These are phyloP conservation scores for Candida fluviatilis DNA, from an alignment of 805 yeast species.

Conservation along the genomic window DNA sequence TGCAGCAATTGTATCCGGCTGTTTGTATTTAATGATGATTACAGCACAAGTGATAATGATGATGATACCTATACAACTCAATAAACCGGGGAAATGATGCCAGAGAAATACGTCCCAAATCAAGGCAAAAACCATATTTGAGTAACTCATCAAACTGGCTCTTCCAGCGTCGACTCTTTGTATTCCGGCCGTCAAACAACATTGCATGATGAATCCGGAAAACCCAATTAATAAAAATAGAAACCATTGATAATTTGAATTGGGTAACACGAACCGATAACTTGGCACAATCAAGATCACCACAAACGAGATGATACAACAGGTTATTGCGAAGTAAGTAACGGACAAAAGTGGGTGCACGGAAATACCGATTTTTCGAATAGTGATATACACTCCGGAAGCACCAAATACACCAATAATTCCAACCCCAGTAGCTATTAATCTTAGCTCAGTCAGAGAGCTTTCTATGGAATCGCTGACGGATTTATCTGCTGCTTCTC, in stretches of 20 bases:
- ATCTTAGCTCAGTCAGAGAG: slow-evolving; percentile 48
- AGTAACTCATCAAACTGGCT: slow-evolving; percentile 70
- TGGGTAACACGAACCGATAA: slow-evolving; percentile 57
- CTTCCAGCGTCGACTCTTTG: slow-evolving; percentile 77
- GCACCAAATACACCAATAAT: slow-evolving; percentile 68
- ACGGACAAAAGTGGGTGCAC: slow-evolving; percentile 83
- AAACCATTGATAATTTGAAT: slow-evolving; percentile 60
- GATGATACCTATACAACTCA: slow-evolving; percentile 66
- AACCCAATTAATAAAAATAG: slow-evolving; percentile 60
- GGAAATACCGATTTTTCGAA: slow-evolving; percentile 69
- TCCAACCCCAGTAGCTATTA: slow-evolving; percentile 62
- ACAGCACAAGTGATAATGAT: slow-evolving; percentile 66
- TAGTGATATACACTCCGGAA: slow-evolving; percentile 61
- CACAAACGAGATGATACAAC: slow-evolving; percentile 50
- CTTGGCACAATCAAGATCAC: slow-evolving; percentile 56
- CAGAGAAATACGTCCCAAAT: slow-evolving; percentile 70
- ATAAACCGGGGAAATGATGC: slow-evolving; percentile 65
- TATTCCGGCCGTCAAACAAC: slow-evolving; percentile 72
- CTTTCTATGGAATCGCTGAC: slow-evolving; percentile 43
- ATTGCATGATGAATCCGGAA: slow-evolving; percentile 82
- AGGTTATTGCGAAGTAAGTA: slow-evolving; percentile 64
- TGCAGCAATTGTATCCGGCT: slow-evolving; percentile 3
- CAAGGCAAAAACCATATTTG: slow-evolving; percentile 75
- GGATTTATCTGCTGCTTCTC: slow-evolving; percentile 28
- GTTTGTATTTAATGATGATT: slow-evolving; percentile 34